These are phyloP conservation scores for Colletotrichum sublineola DNA, from an alignment of 2,329 filamentous ascomycete species.

Conservation along the genomic window DNA sequence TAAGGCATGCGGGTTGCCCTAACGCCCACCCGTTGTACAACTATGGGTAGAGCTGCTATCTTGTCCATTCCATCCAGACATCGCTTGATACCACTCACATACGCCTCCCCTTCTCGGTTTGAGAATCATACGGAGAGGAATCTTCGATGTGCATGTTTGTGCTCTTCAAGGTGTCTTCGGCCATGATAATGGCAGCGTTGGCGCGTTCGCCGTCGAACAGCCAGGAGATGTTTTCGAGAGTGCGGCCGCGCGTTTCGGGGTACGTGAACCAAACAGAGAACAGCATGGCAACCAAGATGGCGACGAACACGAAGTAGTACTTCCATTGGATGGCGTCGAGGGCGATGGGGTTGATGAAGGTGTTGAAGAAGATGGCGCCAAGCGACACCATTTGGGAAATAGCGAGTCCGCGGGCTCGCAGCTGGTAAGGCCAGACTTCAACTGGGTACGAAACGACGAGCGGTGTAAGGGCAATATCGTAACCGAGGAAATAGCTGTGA, in stretches of 20 bases:
- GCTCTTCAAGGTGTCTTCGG: background rate
- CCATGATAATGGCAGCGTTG: background rate
- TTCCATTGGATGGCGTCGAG: conserved; percentile 56
- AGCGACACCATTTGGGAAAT: conserved; percentile 4
- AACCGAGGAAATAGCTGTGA: conserved; percentile 51
- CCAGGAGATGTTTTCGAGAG: conserved; percentile 38
- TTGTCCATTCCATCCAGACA: background rate
- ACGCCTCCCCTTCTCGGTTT: background rate
- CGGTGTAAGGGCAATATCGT: conserved; percentile 53
- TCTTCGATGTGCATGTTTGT: background rate
- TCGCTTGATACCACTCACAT: background rate
- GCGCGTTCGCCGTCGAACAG: conserved; percentile 1
- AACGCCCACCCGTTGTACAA: too few species aligned
- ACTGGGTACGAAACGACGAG: conserved; percentile 49
- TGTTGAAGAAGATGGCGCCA: conserved; percentile 56
- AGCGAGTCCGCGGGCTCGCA: conserved; percentile 39
- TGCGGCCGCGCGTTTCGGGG: conserved; percentile 41
- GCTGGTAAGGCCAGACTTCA: conserved; percentile 48
- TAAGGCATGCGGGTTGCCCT: background rate
- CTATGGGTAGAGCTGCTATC: background rate
- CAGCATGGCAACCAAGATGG: conserved; percentile 60
- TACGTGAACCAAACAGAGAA: conserved; percentile 31
- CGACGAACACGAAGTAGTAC: conserved; percentile 59
- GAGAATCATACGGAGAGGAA: background rate
- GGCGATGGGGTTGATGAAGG: conserved; percentile 60